These are phyloP conservation scores for Coemansia sp. DNA, from an alignment of 192 early-diverging fungal genomes.

Conservation along the genomic window DNA sequence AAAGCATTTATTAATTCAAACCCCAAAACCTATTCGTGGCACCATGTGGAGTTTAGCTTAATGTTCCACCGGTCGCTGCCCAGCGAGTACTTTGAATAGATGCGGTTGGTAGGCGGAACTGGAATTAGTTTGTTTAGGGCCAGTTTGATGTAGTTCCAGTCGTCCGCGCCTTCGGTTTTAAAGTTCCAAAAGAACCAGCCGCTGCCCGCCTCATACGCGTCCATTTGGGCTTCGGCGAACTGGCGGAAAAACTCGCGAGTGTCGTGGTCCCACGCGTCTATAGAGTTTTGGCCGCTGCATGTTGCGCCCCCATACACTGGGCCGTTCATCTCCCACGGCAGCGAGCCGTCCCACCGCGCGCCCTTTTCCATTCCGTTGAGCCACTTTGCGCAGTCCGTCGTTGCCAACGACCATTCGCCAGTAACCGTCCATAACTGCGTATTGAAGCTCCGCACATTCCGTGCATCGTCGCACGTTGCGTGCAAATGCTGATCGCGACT, in stretches of 20 bases:
- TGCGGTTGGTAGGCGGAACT: constrained; percentile 35
- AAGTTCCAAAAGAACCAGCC: constrained; percentile 80
- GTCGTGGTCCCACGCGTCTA: constrained; percentile 40
- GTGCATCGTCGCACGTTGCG: constrained; percentile 35
- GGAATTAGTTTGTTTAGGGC: constrained; percentile 63
- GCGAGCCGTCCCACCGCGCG: constrained; percentile 64
- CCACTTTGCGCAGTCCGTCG: constrained; percentile 68
- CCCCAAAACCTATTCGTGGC: constrained; percentile 3
- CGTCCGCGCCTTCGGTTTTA: constrained; percentile 66
- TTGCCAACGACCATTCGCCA: constrained; percentile 71
- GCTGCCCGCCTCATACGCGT: constrained; percentile 63
- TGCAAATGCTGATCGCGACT: constrained; percentile 32
- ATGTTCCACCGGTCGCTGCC: constrained; percentile 32
- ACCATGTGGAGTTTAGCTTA: constrained; percentile 37
- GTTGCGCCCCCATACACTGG: constrained; percentile 51
- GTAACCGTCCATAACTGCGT: constrained; percentile 57
- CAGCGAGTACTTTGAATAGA: constrained; percentile 43
- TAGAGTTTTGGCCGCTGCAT: constrained; percentile 53
- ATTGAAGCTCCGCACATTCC: constrained; percentile 39
- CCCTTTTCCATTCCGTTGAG: constrained; percentile 63
- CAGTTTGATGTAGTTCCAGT: constrained; percentile 74
- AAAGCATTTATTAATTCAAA: not conserved
- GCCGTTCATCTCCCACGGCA: constrained; percentile 42
- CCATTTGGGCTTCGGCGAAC: constrained; percentile 65
- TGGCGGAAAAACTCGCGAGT: constrained; percentile 57